Evolutionary conservation across 106 monocot species (phyloP), one percentile per base, ranked within the genome.

Genomic region (Allium cepa): DNA sequence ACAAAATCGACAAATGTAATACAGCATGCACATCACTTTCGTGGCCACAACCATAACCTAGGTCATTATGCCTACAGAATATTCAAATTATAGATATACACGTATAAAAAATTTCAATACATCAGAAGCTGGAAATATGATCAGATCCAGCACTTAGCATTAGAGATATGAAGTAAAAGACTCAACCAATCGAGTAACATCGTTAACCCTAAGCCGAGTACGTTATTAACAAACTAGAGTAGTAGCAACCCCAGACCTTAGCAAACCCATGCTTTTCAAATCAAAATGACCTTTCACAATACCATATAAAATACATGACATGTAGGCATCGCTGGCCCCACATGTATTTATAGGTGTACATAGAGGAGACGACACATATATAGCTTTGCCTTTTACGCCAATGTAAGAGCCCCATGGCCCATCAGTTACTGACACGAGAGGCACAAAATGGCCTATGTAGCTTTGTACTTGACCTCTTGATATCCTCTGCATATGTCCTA

Each of bases 311-410:
- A 97, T 79, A 7, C 92, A 92, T 14, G 91, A 88, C 8, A 88
- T 88, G 62, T 97, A 92, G 8, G 92, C 84, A 63, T 97, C 96
- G n/a, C 96, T 92, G 26, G 96, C 96, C 1, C 96, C 91, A 60
- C 91, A 91, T 1, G 92, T 92, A 65, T 92, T 92, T 7, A 87
- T 72, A 0, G 96, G 88, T 14, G 78, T 63, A 53, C 96, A 92
- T 10, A 76, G 73, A 5, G 88, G 84, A n/a, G 96, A 86, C 16
- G 92, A 88, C 4, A 97, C 70, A 73, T 84, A 96, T 67, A 96
- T 88, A 2, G 85, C 85, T 77, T 96, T 91, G 17, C 85, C 96
- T 70, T 97, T 88, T 8, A 92, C 73, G 11, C 88, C 88, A 4
- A 97, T 85, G 72, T 92, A 92, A 28, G 96, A 92, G 28, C 96